These are phyloP conservation scores for Rhynchosporium secalis DNA, from an alignment of 2,329 filamentous ascomycete genomes.

Conservation along the genomic window DNA sequence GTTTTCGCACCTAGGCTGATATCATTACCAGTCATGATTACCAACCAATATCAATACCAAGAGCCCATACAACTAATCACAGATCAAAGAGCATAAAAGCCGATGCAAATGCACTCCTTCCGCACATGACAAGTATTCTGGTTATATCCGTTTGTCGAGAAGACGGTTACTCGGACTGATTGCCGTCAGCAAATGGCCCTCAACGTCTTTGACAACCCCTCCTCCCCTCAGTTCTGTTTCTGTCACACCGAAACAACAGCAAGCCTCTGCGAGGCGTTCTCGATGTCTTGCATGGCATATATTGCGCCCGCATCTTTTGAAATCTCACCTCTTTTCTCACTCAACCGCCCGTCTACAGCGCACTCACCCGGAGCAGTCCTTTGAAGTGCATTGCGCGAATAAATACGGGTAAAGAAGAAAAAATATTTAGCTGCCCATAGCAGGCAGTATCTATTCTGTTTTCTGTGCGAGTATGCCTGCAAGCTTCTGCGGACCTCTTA, in stretches of 20 bases:
- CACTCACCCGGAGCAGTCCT: background rate
- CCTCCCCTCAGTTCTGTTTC: background rate
- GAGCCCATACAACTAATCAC: background rate
- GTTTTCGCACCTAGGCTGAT: too few relatives aligned
- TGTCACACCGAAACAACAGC: background rate
- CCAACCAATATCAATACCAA: background rate
- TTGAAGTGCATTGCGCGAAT: background rate
- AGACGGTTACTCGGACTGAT: background rate
- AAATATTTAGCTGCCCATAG: constrained; percentile 1
- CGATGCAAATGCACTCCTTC: constrained; percentile 1
- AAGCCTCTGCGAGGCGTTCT: background rate
- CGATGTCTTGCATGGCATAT: constrained; percentile 7
- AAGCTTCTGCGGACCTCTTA: background rate
- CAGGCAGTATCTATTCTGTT: background rate
- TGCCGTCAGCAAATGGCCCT: background rate
- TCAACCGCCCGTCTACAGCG: background rate
- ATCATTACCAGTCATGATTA: background rate
- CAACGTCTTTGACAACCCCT: background rate
- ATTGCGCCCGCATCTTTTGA: background rate
- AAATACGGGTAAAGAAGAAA: background rate
- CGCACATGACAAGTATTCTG: background rate
- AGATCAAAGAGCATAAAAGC: background rate
- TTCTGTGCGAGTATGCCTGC: background rate
- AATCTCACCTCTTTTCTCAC: background rate
- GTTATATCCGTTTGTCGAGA: background rate